These are phyloP conservation scores for Phytophthora idaei DNA, from an alignment of 352 stramenopile species.

Conservation along the genomic window DNA sequence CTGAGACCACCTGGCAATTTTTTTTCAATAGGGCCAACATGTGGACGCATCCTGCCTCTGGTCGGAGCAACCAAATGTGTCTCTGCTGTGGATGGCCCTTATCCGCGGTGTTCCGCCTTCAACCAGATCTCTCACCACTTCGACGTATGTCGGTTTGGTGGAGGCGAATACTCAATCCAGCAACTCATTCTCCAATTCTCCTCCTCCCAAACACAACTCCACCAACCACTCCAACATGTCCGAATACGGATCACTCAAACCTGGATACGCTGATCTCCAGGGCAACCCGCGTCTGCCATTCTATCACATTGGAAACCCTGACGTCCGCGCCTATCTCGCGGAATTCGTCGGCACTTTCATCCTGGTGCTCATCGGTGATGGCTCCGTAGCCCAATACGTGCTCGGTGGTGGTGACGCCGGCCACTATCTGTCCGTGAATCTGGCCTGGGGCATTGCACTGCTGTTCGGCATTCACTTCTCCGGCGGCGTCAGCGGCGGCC, in stretches of 20 bases:
- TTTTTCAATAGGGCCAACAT: conserved; percentile 30
- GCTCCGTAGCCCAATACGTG: conserved; percentile 55
- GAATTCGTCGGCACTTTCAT: conserved; percentile 71
- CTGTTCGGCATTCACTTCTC: conserved; percentile 65
- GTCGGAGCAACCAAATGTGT: conserved; percentile 15
- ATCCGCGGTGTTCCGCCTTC: conserved; percentile 17
- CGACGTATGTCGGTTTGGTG: too few relatives aligned
- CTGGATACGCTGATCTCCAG: conserved; percentile 34
- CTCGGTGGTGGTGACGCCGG: conserved; percentile 47
- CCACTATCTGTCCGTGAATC: conserved; percentile 52
- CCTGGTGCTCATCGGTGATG: conserved; percentile 62
- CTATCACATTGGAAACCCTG: conserved; percentile 32
- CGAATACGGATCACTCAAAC: conserved; percentile 42
- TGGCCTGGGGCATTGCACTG: conserved; percentile 67
- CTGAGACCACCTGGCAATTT: conserved; percentile 30
- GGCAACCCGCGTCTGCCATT: conserved; percentile 37
- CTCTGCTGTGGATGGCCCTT: conserved; percentile 12
- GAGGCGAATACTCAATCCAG: neutral
- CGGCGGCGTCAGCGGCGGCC: conserved; percentile 55
- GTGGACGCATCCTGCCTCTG: conserved; percentile 9
- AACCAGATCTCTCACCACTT: conserved; percentile 8
- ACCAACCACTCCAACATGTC: conserved; percentile 27
- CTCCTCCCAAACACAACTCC: conserved; percentile 7
- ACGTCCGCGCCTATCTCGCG: conserved; percentile 58
- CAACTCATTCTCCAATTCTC: conserved; percentile 31